Conservation (phyloP, 2,329 filamentous ascomycete species). For the Cordyceps militaris region DNA sequence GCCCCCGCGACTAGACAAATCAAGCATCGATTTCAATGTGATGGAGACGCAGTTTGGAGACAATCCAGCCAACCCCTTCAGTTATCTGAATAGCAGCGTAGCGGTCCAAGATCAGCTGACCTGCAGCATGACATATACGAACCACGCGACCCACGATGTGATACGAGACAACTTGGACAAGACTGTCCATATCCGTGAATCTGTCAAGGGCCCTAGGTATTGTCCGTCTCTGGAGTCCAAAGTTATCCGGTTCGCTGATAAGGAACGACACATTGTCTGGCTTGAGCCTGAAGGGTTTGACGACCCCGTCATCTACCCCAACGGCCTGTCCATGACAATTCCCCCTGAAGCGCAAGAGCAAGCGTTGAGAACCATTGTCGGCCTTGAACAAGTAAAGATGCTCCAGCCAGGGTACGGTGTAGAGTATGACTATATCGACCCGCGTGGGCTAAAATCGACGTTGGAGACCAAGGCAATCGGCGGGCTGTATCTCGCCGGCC, state of each 20-base stretch:
- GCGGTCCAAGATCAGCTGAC: conserved; percentile 72
- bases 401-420: conserved; percentile 93
- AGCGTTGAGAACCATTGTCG: conserved; percentile 78
- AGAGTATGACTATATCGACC: conserved; percentile 98
- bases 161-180: conserved; percentile 88
- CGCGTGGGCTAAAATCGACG: conserved; percentile 76
- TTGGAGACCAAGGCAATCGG: conserved; percentile 88
- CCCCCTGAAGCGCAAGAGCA: conserved; percentile 80
- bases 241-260: conserved; percentile 77
- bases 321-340: conserved; percentile 95
- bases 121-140: conserved; percentile 87
- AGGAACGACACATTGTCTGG: conserved; percentile 83
- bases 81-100: conserved; percentile 75
- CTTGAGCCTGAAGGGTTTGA: conserved; percentile 93
- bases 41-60: conserved; percentile 75
- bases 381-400: conserved; percentile 85
- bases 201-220: conserved; percentile 87
- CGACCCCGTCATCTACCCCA: conserved; percentile 86
- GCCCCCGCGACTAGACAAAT: conserved; percentile 75
- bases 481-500: conserved; percentile 86
- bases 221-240: conserved; percentile 95
- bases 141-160: conserved; percentile 71
- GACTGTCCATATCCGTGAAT: conserved; percentile 92
- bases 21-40: conserved; percentile 69
- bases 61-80: conserved; percentile 81